Evolutionary conservation across 129 eudicot genomes (phyloP).

Genomic region (Chrysanthemum makinoi): DNA sequence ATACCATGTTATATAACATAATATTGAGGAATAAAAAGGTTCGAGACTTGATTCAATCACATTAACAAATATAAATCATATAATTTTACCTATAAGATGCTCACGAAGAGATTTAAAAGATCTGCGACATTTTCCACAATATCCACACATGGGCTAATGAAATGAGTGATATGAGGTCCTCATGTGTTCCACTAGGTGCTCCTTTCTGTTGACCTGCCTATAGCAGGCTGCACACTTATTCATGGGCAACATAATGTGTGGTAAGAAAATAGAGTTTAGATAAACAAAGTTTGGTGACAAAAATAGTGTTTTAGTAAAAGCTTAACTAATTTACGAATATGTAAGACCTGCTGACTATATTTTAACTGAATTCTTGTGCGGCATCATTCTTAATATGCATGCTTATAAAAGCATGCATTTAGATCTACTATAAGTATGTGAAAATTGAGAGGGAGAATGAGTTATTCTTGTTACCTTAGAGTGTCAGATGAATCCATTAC

Average conservation of each 20-base stretch:
- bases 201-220: constrained; percentile 89
- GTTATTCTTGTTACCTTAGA: constrained; percentile 47
- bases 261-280: too few species aligned
- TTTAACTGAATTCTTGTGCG: too few species aligned
- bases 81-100: constrained; percentile 61
- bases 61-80: neutral
- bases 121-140: constrained; percentile 72
- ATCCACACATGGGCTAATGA: constrained; percentile 88
- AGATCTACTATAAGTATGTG: neutral
- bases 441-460: neutral
- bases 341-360: too few species aligned
- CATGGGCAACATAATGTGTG: constrained; percentile 39
- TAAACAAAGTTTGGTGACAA: too few species aligned
- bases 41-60: too few species aligned
- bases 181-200: constrained; percentile 97
- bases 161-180: constrained; percentile 76
- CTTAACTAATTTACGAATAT: too few species aligned
- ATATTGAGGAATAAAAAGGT: too few species aligned
- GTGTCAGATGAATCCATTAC: constrained; percentile 59
- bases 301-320: too few species aligned
- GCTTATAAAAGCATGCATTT: neutral
- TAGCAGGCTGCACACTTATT: constrained; percentile 95
- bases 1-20: too few species aligned
- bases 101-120: constrained; percentile 88
- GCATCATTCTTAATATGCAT: too few species aligned